Base-by-base conservation (phyloP, 306 rosid species). In the Vigna unguiculata region DNA sequence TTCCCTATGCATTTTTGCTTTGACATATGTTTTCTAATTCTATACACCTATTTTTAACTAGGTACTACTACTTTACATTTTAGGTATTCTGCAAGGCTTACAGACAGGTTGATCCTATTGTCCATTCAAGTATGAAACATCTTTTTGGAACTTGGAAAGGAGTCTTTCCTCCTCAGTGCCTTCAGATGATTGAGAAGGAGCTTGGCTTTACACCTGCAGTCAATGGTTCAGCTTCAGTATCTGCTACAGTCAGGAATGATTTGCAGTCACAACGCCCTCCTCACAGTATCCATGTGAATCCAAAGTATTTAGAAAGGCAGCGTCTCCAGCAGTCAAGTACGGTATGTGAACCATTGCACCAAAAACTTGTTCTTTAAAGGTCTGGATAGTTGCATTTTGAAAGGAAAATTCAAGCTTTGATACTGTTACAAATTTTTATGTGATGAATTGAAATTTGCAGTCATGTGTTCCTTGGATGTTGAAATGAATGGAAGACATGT, bases 71-170 rank as follows among this genome's bases (percentile, higher is more conserved):
- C 67, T 82, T 77, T 81, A 65, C 78, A 65, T 85, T 84, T 83
- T 84, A 96, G 99, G 99, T 96, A 77, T 96, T 92, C 87, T 86
- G 92, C 93, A 89, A 92, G 87, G 92, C 99, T 70, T 96, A 90
- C 88, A 86, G 86, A 80, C 91, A 88, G 84, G 97, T 96, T 66
- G 93, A 89, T 69, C 84, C 98, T 79, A n/a, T 91, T 54, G 85
- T 96, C 62, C 99, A 87, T 81, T 20, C 87, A 57, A 96, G 97
- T 62, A 90, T 96, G 99, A 87, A 93, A 52, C 99, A 92, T 90
- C 96, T 96, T 73, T 96, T 96, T 89, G 98, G 99, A 81, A 96
- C 99, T 57, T 96, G 99, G 99, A 96, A 86, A 83, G 96, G 92
- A 70, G 97, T 92, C 58, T 92, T 96, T 78, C 97, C 99, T 82